phyloP scores from a whole-genome alignment of 805 yeast genomes.

The Starmerella etchellsii region DNA sequence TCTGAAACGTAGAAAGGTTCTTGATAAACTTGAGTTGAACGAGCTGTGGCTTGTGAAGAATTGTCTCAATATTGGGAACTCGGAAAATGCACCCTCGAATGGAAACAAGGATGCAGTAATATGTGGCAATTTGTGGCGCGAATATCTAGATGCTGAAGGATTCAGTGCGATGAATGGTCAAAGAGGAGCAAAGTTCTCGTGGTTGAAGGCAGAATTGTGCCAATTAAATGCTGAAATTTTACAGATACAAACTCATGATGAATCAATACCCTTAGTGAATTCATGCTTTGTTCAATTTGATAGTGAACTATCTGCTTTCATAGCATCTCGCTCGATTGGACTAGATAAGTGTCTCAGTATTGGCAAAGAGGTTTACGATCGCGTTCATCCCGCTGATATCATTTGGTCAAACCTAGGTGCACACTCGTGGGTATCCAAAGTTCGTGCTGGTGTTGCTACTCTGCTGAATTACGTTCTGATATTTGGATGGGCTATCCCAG shows the following conservation, averaged over 20 bases:
- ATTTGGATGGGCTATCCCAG: slow-evolving; percentile 68
- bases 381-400: slow-evolving; percentile 53
- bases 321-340: slow-evolving; percentile 37
- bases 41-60: slow-evolving; percentile 31
- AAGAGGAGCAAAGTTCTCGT: slow-evolving; percentile 32
- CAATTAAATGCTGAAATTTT: slow-evolving; percentile 50
- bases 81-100: neutral
- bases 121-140: slow-evolving; percentile 21
- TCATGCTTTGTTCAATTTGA: slow-evolving; percentile 50
- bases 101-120: slow-evolving; percentile 12
- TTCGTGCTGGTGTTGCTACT: slow-evolving; percentile 34
- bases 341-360: slow-evolving; percentile 2
- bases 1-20: slow-evolving; percentile 23
- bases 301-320: slow-evolving; percentile 43
- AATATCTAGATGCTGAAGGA: slow-evolving; percentile 47
- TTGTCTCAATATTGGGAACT: slow-evolving; percentile 19
- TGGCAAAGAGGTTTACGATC: slow-evolving; percentile 22
- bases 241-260: slow-evolving; percentile 38
- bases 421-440: slow-evolving; percentile 29
- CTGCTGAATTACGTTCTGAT: slow-evolving; percentile 39
- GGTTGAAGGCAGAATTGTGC: slow-evolving; percentile 49
- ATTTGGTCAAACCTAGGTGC: slow-evolving; percentile 52
- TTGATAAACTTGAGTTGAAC: slow-evolving; percentile 31
- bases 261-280: slow-evolving; percentile 23
- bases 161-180: slow-evolving; percentile 4